Evolutionary conservation across 805 yeast genomes (phyloP), one percentile per base, ranked within the genome.

Genomic region (Suhomyces pyralidae): DNA sequence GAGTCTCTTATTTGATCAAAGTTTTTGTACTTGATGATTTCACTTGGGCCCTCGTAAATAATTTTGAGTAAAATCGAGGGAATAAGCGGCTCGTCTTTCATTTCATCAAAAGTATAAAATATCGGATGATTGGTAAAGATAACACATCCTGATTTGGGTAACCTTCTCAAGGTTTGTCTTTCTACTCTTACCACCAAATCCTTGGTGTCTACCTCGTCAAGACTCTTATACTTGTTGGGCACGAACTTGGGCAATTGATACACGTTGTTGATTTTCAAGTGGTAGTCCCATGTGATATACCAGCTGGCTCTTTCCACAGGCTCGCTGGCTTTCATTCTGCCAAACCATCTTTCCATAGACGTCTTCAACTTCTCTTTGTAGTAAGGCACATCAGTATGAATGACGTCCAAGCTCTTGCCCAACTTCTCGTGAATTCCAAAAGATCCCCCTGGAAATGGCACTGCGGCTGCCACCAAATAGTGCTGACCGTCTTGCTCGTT

Each of bases 361-460:
- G 73, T 79, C 63, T 83, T 78, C 62, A 86, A 72, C 62, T 85
- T 85, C 50, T 80, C 82, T 58, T 81, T 76, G 61, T 86, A 86
- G 64, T 85, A 84, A 3, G 92, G 92, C 52, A 86, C 92, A 6
- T 78, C 83, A 10, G 76, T 76, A 59, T 86, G 91, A 55, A 86
- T 86, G 10, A 76, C 71, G 65, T 86, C 90, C 46, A 86, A 66
- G 50, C 78, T 79, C 60, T 76, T 78, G 19, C 91, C 91, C 46
- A 86, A 58, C 58, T 85, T 86, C 52, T 77, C 62, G 58, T 74
- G 65, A 51, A 86, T 81, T 51, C 85, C 86, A 67, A 86, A 86
- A 1, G 85, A 81, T 3, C 91, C 91, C 46, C 92, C 92, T 3
- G 91, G 90, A 65, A 86, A 85, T 5, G 90, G 90, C 38, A 86